Evolutionary conservation across 371 early-diverging fungal genomes (phyloP).

Genomic region (Mucor lusitanicus): DNA sequence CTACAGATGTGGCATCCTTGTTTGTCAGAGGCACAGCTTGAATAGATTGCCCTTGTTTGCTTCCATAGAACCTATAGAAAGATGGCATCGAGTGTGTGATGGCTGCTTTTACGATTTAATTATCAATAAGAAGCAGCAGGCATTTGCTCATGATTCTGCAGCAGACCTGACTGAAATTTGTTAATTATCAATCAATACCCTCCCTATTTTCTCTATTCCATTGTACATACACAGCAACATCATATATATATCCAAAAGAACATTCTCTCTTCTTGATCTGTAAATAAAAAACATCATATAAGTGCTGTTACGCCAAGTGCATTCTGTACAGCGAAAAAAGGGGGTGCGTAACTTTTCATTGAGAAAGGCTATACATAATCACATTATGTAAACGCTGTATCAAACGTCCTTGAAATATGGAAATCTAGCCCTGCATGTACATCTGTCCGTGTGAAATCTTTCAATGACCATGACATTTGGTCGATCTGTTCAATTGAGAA

Average conservation of each 20-base stretch:
- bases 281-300: background rate
- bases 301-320: background rate
- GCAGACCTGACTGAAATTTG: constrained; percentile 1
- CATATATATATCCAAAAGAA: background rate
- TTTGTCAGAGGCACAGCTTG: constrained; percentile 29
- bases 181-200: background rate
- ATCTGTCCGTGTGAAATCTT: background rate
- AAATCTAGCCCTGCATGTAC: background rate
- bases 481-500: background rate
- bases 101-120: constrained; percentile 21
- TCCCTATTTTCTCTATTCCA: background rate
- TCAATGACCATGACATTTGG: background rate
- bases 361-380: background rate
- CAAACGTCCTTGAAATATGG: background rate
- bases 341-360: background rate
- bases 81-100: constrained; percentile 32
- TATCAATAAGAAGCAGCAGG: background rate
- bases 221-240: background rate
- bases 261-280: background rate
- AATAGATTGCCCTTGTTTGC: constrained; percentile 26
- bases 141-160: background rate
- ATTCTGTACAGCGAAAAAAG: background rate
- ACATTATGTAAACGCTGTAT: background rate
- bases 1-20: constrained; percentile 22
- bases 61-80: background rate